These are phyloP conservation scores for Chlorencoelia australis DNA, from an alignment of 2,329 filamentous ascomycete genomes.

Conservation along the genomic window DNA sequence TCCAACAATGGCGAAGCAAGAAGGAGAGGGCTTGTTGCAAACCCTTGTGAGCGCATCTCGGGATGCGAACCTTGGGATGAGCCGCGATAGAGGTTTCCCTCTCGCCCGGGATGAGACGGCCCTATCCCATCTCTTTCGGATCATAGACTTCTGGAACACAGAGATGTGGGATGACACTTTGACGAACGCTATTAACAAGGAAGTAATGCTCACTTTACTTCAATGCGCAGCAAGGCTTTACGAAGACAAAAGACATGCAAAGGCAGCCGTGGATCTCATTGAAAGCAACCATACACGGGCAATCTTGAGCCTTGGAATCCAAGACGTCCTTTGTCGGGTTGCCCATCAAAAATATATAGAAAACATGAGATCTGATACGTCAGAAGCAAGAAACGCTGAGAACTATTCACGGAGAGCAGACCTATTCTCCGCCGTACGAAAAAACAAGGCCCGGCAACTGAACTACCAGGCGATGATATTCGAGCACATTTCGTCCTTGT, in stretches of 20 bases:
- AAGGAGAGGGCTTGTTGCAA: constrained; percentile 4
- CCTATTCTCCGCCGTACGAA: constrained; percentile 7
- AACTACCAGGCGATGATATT: constrained; percentile 6
- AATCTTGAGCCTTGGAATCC: constrained; percentile 8
- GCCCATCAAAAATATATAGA: constrained; percentile 5
- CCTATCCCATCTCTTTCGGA: constrained; percentile 6
- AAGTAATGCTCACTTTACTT: constrained; percentile 11
- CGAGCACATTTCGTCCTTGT: constrained; percentile 6
- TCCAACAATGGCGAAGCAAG: constrained; percentile 6
- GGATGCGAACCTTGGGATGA: constrained; percentile 5
- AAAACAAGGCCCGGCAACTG: constrained; percentile 8
- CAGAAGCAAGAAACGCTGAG: constrained; percentile 3
- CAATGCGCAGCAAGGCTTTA: constrained; percentile 10
- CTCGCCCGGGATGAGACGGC: constrained; percentile 6
- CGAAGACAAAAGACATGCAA: constrained; percentile 6
- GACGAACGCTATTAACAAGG: constrained; percentile 9
- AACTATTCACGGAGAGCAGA: constrained; percentile 4
- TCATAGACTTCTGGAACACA: constrained; percentile 7
- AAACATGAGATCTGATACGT: constrained; percentile 7
- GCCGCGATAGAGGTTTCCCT: constrained; percentile 4
- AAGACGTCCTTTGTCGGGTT: constrained; percentile 7
- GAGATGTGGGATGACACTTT: constrained; percentile 8
- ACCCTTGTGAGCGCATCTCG: constrained; percentile 5
- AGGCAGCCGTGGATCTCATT: constrained; percentile 8
- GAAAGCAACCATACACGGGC: constrained; percentile 6